phyloP scores from a whole-genome alignment of 2,329 filamentous ascomycete genomes.

The Trichoderma cornu-damae region DNA sequence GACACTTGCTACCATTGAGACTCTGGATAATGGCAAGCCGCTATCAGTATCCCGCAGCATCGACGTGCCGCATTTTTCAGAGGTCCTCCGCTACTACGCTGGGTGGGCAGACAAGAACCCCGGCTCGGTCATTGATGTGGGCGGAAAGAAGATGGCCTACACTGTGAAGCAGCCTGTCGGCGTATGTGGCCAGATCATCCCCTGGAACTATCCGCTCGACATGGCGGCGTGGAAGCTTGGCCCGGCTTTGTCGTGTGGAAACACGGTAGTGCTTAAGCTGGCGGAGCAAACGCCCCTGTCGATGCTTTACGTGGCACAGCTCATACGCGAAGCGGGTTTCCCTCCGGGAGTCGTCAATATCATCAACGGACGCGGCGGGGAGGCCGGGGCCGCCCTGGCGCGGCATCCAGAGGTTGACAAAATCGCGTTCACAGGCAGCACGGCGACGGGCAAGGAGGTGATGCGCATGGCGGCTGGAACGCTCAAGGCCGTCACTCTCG shows the following conservation, averaged over 20 bases:
- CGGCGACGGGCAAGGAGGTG: slow-evolving; percentile 60
- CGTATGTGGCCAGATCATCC: slow-evolving; percentile 71
- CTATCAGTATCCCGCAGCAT: slow-evolving; percentile 60
- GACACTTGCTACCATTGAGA: slow-evolving; percentile 52
- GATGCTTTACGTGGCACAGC: slow-evolving; percentile 54
- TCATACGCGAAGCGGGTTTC: slow-evolving; percentile 66
- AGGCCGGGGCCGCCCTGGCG: slow-evolving; percentile 60
- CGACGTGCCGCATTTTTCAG: slow-evolving; percentile 49
- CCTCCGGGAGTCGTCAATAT: slow-evolving; percentile 69
- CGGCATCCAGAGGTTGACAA: slow-evolving; percentile 62
- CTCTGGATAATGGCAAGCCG: slow-evolving; percentile 78
- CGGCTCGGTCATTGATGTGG: slow-evolving; percentile 71
- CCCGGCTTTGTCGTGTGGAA: slow-evolving; percentile 55
- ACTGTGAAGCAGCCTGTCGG: slow-evolving; percentile 72
- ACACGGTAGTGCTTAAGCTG: slow-evolving; percentile 54
- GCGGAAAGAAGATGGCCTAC: slow-evolving; percentile 66
- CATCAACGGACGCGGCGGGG: slow-evolving; percentile 59
- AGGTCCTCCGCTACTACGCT: slow-evolving; percentile 66
- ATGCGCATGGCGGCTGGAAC: slow-evolving; percentile 62
- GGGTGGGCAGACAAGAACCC: slow-evolving; percentile 77
- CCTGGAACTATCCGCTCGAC: slow-evolving; percentile 74
- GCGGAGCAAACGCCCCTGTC: slow-evolving; percentile 58
- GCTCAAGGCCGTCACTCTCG: slow-evolving; percentile 54
- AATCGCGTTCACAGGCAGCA: slow-evolving; percentile 68
- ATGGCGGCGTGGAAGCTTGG: slow-evolving; percentile 58